Base-by-base conservation (phyloP, 2,329 filamentous ascomycete species). In the Claviceps purpurea region DNA sequence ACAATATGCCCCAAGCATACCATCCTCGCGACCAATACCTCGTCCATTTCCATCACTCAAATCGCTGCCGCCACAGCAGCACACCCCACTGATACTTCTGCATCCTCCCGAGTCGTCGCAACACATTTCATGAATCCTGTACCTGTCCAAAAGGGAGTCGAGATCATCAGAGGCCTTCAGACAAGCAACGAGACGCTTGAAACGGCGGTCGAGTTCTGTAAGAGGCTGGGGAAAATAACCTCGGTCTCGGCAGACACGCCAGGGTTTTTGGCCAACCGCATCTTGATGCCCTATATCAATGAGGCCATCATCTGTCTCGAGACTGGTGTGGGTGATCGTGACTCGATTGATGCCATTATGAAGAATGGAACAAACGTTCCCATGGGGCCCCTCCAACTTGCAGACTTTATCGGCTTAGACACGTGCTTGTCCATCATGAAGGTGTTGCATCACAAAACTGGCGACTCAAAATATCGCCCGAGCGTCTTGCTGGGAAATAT, bases 81-180 rank as follows among this genome's bases (percentile, higher is more conserved):
- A 52, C 81, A 95, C 64, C 85, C 89, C 1, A 91, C 73, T 18
- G 87, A 95, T 62, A 82, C 87, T 24, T 84, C 83, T 44, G 86
- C 84, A 42, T 85, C 88, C 44, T 91, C 89, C 5, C 85, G 93
- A 47, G 93, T 98, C 10, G 82, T 98, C 52, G 89, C 88, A 50
- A 97, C 93, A 16, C 93, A 98, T 69, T 98, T 98, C 71, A 98
- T 98, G 93, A 98, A 98, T 74, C 93, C 93, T 0, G 93, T 98
- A 0, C 93, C 93, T 2, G 73, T 98, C 37, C 93, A 97, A 66
- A 95, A 95, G 70, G 93, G 93, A 50, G 93, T 98, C 5, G 93
- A 98, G 71, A 96, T 98, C 62, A 97, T 98, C 66, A 84, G 87
- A 50, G 93, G 89, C 34, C 75, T 98, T 34, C 93, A 98, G 69